These are phyloP conservation scores for Mucor lusitanicus DNA, from an alignment of 371 early-diverging fungal genomes.

Conservation along the genomic window DNA sequence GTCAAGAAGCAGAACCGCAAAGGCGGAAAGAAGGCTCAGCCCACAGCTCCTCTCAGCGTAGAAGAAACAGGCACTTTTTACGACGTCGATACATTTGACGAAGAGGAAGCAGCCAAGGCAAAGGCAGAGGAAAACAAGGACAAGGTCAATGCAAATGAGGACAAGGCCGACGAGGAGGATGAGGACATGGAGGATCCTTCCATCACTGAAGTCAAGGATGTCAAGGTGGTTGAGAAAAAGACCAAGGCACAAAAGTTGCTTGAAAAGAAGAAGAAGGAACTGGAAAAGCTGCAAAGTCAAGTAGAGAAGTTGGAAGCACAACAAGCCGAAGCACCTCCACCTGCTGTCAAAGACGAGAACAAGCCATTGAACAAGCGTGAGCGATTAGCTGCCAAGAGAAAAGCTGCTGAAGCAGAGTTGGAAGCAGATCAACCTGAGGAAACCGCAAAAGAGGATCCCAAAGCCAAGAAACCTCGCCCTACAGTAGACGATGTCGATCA, in stretches of 20 bases:
- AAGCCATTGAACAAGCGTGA: conserved; percentile 37
- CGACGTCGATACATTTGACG: conserved; percentile 59
- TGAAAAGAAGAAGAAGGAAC: conserved; percentile 31
- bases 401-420: conserved; percentile 25
- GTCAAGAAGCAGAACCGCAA: conserved; percentile 44
- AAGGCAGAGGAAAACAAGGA: conserved; percentile 2
- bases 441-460: conserved; percentile 15
- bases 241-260: conserved; percentile 25
- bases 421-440: conserved; percentile 17
- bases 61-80: conserved; percentile 52
- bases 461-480: conserved; percentile 20
- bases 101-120: conserved; percentile 34
- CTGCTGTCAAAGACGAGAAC: conserved; percentile 5
- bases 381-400: conserved; percentile 24
- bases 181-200: conserved; percentile 4
- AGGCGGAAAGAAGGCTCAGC: conserved; percentile 40
- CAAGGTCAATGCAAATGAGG: background rate
- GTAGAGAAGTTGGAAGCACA: conserved; percentile 23
- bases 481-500: conserved; percentile 46
- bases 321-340: background rate
- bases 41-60: conserved; percentile 47
- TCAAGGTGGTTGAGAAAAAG: conserved; percentile 23
- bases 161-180: background rate
- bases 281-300: conserved; percentile 22
- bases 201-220: conserved; percentile 10